These are phyloP conservation scores for Fonsecaea pedrosoi DNA, from an alignment of 2,329 filamentous ascomycete genomes.

Conservation along the genomic window DNA sequence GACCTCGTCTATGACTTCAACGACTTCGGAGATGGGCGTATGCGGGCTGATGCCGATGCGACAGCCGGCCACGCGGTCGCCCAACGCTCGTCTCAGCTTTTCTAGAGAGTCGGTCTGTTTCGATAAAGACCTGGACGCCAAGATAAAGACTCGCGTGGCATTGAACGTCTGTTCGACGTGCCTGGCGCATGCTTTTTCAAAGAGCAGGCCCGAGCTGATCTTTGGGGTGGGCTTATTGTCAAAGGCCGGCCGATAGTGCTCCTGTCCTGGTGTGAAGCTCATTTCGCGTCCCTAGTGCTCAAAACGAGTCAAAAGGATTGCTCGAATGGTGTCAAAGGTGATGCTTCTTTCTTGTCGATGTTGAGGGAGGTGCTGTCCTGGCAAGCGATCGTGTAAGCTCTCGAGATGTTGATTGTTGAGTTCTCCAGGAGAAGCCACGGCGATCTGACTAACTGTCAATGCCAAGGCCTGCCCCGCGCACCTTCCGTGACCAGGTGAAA, in stretches of 20 bases:
- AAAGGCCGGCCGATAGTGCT: not conserved
- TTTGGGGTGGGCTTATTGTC: not conserved
- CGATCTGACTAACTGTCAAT: no score
- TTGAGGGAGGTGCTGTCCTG: no score
- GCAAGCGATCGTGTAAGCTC: no score
- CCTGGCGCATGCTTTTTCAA: not conserved
- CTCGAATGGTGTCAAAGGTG: not conserved
- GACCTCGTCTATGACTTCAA: slow-evolving; percentile 1
- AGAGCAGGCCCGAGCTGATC: not conserved
- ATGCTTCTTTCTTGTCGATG: no score
- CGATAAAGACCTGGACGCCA: slow-evolving; percentile 7
- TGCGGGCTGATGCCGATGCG: slow-evolving; percentile 7
- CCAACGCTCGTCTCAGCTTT: slow-evolving; percentile 4
- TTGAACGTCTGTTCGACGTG: slow-evolving; percentile 9
- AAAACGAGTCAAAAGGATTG: not conserved
- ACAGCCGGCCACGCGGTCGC: not conserved
- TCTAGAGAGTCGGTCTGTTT: slow-evolving; percentile 3
- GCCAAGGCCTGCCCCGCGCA: no score
- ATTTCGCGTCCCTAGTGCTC: not conserved
- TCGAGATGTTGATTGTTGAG: no score
- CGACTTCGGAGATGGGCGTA: slow-evolving; percentile 6
- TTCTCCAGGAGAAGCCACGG: no score
- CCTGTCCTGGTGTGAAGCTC: not conserved
- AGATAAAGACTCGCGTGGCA: not conserved
- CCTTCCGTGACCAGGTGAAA: no score